Percentiles rank a stretch among this genome's conserved stretches.
These are phyloP conservation scores for Trametes cingulata DNA, from an alignment of 768 basidiomycete species.

Conservation along the genomic window DNA sequence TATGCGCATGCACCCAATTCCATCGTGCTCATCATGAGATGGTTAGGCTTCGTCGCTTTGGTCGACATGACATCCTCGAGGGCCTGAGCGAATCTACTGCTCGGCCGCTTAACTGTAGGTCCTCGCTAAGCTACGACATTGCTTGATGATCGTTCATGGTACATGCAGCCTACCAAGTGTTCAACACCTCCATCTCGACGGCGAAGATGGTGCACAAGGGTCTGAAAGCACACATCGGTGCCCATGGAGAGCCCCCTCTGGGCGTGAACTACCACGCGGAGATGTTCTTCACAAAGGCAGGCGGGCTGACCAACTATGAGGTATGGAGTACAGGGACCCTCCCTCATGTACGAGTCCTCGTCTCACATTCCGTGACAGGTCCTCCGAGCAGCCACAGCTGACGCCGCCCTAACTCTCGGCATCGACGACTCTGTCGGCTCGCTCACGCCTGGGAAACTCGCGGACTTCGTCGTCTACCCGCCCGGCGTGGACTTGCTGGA, in stretches of 20 bases:
- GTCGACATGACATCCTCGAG: constrained; percentile 65
- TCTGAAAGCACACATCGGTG: constrained; percentile 64
- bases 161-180: constrained; percentile 49
- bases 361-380: constrained; percentile 41
- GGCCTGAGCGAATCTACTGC: constrained; percentile 58
- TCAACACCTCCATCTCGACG: constrained; percentile 68
- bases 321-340: constrained; percentile 34
- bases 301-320: constrained; percentile 73
- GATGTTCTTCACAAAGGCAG: constrained; percentile 62
- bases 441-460: constrained; percentile 64
- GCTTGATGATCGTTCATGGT: background rate
- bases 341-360: background rate
- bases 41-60: constrained; percentile 59
- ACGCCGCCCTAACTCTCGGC: constrained; percentile 66
- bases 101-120: constrained; percentile 59
- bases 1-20: background rate
- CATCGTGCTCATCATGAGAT: background rate
- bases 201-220: constrained; percentile 70
- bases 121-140: background rate
- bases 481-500: constrained; percentile 57
- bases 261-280: constrained; percentile 80
- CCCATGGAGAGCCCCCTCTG: constrained; percentile 70
- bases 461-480: constrained; percentile 70
- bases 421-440: constrained; percentile 63
- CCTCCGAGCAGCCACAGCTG: constrained; percentile 66